Percentiles rank a stretch among this genome's conserved stretches.
phyloP scores from a whole-genome alignment of 2,329 filamentous ascomycete species.

The Diaporthe vaccinii region DNA sequence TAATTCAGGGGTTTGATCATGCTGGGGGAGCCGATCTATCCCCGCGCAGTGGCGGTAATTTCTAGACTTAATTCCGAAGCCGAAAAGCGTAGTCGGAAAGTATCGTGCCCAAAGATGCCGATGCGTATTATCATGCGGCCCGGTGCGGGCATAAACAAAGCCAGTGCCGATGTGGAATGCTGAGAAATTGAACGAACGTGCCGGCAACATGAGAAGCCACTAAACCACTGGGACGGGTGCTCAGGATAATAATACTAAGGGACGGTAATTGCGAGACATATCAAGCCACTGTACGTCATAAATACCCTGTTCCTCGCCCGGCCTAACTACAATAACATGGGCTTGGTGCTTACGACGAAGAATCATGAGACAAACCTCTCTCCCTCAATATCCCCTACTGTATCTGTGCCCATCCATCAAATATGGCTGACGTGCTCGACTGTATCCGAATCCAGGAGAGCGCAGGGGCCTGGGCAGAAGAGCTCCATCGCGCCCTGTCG shows the following conservation, averaged over 20 bases:
- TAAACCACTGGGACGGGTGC: not conserved
- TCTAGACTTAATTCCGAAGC: not conserved
- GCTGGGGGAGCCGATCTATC: not conserved
- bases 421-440: not conserved
- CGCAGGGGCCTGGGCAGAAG: constrained; percentile 2
- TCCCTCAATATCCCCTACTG: not conserved
- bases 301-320: too few relatives aligned
- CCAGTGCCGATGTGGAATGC: not conserved
- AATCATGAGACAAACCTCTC: not conserved
- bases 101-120: not conserved
- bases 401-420: not conserved
- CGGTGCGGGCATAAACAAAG: too few relatives aligned
- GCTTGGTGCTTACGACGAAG: not conserved
- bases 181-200: not conserved
- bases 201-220: not conserved
- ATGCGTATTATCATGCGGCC: not conserved
- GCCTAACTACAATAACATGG: not conserved
- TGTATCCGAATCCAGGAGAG: not conserved
- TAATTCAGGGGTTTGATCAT: not conserved
- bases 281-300: constrained; percentile 17
- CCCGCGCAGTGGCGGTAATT: too few relatives aligned
- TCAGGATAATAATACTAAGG: not conserved
- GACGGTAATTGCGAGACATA: not conserved
- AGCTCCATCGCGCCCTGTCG: constrained; percentile 10
- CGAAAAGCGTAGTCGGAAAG: not conserved